A percentile compares a stretch with the other conserved stretches of the same genome.
Conservation (phyloP, 176 grass and related monocot species). For the Otatea glauca region DNA sequence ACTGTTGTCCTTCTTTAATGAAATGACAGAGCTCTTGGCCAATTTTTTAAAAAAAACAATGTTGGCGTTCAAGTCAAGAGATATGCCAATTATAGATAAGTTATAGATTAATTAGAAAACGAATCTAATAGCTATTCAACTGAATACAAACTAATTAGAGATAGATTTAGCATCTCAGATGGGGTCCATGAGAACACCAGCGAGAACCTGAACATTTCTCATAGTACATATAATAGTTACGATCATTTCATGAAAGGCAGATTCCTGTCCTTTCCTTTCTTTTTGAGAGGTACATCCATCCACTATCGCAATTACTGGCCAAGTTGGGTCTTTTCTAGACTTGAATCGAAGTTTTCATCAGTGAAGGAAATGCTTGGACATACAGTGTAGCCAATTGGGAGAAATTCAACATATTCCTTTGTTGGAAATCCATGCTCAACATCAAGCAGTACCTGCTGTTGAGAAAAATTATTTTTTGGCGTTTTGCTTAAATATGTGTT, state of each 20-base stretch:
- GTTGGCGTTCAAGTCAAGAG: too few relatives aligned
- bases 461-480: not conserved
- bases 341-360: not conserved
- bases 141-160: too few relatives aligned
- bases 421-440: not conserved
- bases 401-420: not conserved
- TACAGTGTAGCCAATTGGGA: not conserved
- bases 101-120: too few relatives aligned
- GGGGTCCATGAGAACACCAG: not conserved
- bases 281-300: conserved; percentile 10
- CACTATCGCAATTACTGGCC: conserved; percentile 1
- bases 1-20: too few relatives aligned
- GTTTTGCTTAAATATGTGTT: not conserved
- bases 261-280: conserved; percentile 9
- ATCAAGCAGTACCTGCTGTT: conserved; percentile 9
- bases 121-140: too few relatives aligned
- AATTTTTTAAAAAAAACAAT: too few relatives aligned
- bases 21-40: too few relatives aligned
- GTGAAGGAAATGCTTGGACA: not conserved
- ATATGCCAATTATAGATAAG: too few relatives aligned
- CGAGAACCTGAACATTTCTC: not conserved
- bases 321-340: not conserved
- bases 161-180: too few relatives aligned
- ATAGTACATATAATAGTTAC: not conserved
- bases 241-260: not conserved